Conservation (phyloP, 2,329 filamentous ascomycete species). For the Eurotiales sp. region DNA sequence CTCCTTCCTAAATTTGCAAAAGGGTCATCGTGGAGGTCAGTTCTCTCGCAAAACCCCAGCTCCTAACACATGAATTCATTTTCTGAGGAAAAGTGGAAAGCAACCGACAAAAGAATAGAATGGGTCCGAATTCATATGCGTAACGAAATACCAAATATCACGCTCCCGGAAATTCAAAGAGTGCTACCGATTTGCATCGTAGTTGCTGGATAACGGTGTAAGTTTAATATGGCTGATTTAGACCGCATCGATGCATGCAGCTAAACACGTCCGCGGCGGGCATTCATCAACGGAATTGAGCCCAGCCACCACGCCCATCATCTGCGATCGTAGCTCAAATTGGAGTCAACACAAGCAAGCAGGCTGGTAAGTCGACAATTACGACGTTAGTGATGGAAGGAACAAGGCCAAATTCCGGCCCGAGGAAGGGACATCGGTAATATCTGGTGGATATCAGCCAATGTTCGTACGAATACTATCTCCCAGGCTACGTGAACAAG, state of each 20-base stretch:
- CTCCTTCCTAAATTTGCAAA: background rate
- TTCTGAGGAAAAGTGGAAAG: too few species aligned
- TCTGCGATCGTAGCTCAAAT: background rate
- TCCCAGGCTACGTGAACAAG: too few species aligned
- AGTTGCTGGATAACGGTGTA: background rate
- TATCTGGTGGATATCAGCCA: background rate
- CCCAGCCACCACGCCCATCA: slow-evolving; percentile 4
- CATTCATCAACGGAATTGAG: background rate
- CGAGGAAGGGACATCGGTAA: background rate
- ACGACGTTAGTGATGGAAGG: background rate
- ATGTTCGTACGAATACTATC: too few species aligned
- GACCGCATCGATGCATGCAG: slow-evolving; percentile 5
- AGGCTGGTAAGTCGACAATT: background rate
- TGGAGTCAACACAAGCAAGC: background rate
- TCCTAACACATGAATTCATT: background rate
- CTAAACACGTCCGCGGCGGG: slow-evolving; percentile 5
- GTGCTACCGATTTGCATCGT: background rate
- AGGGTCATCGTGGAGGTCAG: background rate
- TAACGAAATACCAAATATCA: background rate
- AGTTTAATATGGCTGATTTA: slow-evolving; percentile 3
- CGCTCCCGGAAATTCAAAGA: background rate
- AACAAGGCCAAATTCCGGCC: background rate
- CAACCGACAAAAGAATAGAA: background rate
- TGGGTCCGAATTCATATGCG: background rate
- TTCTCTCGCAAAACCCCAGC: background rate